Percentiles rank a stretch among this genome's conserved stretches.
These are phyloP conservation scores for Aspergillus sp. DNA, from an alignment of 2,329 filamentous ascomycete genomes.

Conservation along the genomic window DNA sequence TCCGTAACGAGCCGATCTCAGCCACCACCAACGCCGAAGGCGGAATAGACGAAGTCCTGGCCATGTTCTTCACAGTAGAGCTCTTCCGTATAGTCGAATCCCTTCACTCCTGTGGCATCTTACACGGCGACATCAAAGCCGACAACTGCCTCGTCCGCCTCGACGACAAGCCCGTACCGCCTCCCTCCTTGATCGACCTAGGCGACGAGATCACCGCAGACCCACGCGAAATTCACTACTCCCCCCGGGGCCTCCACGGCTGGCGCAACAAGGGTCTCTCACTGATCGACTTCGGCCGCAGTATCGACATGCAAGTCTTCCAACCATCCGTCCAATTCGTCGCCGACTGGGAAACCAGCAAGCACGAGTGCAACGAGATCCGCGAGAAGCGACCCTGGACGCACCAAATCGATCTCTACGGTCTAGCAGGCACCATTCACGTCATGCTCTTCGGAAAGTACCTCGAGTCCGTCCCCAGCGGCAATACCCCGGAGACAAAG, in stretches of 20 bases:
- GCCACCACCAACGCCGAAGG: conserved; percentile 54
- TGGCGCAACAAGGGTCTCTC: conserved; percentile 80
- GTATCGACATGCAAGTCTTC: conserved; percentile 91
- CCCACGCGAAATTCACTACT: conserved; percentile 59
- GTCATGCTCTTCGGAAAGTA: conserved; percentile 91
- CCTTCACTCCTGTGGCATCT: conserved; percentile 73
- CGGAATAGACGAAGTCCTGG: conserved; percentile 84
- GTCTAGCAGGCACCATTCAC: conserved; percentile 84
- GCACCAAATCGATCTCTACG: conserved; percentile 95
- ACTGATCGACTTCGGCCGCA: conserved; percentile 92
- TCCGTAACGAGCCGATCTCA: conserved; percentile 64
- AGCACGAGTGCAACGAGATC: conserved; percentile 93
- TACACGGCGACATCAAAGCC: conserved; percentile 93
- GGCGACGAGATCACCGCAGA: conserved; percentile 26
- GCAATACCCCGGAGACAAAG: conserved; percentile 44
- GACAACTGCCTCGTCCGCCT: conserved; percentile 94
- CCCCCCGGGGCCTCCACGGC: conserved; percentile 70
- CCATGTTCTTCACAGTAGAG: conserved; percentile 95
- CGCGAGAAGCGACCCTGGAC: conserved; percentile 93
- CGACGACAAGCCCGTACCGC: conserved; percentile 50
- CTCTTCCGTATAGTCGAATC: conserved; percentile 87
- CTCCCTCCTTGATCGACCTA: conserved; percentile 34
- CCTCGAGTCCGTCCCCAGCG: conserved; percentile 69
- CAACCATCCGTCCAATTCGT: conserved; percentile 77
- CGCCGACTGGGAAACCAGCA: conserved; percentile 88